These are phyloP conservation scores for Alternaria tenuissima DNA, from an alignment of 2,329 filamentous ascomycete genomes.

Conservation along the genomic window DNA sequence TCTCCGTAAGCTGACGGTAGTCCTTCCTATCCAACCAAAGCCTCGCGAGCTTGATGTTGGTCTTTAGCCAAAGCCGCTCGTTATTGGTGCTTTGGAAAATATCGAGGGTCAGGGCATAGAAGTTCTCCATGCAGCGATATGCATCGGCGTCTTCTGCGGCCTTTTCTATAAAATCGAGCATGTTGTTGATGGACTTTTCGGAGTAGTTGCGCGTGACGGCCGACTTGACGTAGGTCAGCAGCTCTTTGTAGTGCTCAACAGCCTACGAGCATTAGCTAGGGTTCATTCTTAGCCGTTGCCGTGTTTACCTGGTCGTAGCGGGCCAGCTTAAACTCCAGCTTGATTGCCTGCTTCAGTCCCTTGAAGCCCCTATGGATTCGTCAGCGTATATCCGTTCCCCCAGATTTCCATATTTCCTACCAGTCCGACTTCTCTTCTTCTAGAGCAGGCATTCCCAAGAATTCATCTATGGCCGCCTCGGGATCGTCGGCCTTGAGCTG, in stretches of 20 bases:
- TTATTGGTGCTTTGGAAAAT: slow-evolving; percentile 99
- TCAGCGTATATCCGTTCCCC: slow-evolving; percentile 25
- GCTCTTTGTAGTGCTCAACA: slow-evolving; percentile 89
- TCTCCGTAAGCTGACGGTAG: slow-evolving; percentile 79
- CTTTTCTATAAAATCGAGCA: slow-evolving; percentile 98
- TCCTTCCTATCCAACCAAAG: slow-evolving; percentile 91
- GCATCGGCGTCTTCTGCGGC: slow-evolving; percentile 75
- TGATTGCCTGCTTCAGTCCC: slow-evolving; percentile 96
- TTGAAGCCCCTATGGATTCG: slow-evolving; percentile 77
- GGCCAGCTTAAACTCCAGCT: slow-evolving; percentile 93
- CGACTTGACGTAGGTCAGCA: slow-evolving; percentile 96
- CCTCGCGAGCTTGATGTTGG: slow-evolving; percentile 94
- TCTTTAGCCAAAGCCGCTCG: slow-evolving; percentile 96
- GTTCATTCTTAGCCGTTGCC: background rate
- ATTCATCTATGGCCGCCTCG: slow-evolving; percentile 88
- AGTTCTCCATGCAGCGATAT: slow-evolving; percentile 86
- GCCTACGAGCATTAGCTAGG: slow-evolving; percentile 65
- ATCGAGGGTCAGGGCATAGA: slow-evolving; percentile 91
- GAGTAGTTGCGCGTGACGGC: slow-evolving; percentile 98
- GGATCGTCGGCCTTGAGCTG: slow-evolving; percentile 90
- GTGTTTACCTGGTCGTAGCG: slow-evolving; percentile 77
- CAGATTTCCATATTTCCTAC: slow-evolving; percentile 53
- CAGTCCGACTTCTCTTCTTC: slow-evolving; percentile 95
- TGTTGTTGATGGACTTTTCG: slow-evolving; percentile 99
- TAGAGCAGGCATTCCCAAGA: slow-evolving; percentile 83